A percentile compares a stretch with the other conserved stretches of the same genome.
phyloP scores from a whole-genome alignment of 805 yeast species.

The Yamadazyma endophytica region DNA sequence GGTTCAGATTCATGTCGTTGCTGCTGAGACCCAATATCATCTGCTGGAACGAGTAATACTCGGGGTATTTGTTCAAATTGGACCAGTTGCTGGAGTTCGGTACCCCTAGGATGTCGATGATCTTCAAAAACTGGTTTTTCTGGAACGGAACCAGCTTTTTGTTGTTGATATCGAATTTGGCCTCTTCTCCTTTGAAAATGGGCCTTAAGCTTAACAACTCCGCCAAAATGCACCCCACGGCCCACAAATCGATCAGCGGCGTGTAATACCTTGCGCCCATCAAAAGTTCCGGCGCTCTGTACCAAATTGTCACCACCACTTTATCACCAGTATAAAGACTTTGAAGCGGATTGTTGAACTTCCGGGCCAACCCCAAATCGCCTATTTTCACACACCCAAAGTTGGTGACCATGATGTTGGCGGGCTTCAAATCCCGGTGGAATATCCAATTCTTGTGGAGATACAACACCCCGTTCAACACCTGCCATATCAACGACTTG shows the following conservation, averaged over 20 bases:
- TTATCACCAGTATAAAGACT: constrained; percentile 88
- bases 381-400: constrained; percentile 94
- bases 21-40: constrained; percentile 23
- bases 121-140: constrained; percentile 84
- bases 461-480: constrained; percentile 84
- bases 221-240: constrained; percentile 91
- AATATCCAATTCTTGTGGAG: constrained; percentile 94
- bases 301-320: constrained; percentile 97
- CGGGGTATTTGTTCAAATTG: constrained; percentile 75
- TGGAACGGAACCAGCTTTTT: constrained; percentile 94
- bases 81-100: constrained; percentile 84
- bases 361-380: constrained; percentile 87
- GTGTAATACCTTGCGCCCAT: constrained; percentile 44
- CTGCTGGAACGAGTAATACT: constrained; percentile 51
- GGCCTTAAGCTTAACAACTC: constrained; percentile 88
- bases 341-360: constrained; percentile 82
- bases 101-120: constrained; percentile 88
- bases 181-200: constrained; percentile 95
- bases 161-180: constrained; percentile 76
- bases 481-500: constrained; percentile 88
- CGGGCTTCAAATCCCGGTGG: constrained; percentile 95
- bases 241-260: constrained; percentile 85
- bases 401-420: constrained; percentile 91
- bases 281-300: constrained; percentile 68
- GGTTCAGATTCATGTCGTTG: constrained; percentile 58